Base-by-base conservation (phyloP, 768 basidiomycete species). In the Neoboletus brunneissimus region DNA sequence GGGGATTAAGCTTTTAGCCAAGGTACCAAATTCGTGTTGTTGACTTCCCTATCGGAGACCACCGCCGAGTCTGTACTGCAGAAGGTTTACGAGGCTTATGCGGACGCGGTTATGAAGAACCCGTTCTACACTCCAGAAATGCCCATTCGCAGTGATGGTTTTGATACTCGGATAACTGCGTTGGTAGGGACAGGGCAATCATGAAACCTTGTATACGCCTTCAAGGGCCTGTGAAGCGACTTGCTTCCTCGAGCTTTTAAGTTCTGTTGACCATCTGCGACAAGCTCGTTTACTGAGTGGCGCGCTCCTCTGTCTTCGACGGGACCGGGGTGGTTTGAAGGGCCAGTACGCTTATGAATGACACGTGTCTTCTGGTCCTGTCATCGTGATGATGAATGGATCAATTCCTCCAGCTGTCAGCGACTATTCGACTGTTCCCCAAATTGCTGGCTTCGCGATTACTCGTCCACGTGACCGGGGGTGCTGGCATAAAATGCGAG, bases 101-200 rank as follows among this genome's bases (percentile, higher is more conserved):
- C 95, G 0, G 97, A 98, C 67, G 86, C 90, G 1, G 94, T 94
- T 53, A 96, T 98, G 92, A 98, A 98, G 79, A 98, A 98, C 67
- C 97, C 97, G 1, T 99, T 99, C 73, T 94, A 98, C 72, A 96
- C 94, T 6, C 91, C 90, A n/a, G 97, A 98, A 71, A 99, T 98
- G 96, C 97, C 97, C 2, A 94, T 98, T 61, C 84, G 97, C 46
- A 93, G 80, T 43, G 91, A 94, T 63, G 85, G 83, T 18, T 98
- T 98, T 67, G 96, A 98, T 66, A 74, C 74, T 53, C 81, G 85
- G 44, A 84, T 91, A 50, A 75, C 79, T 11, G 68, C 81, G 9
- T 73, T 92, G 46, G 79, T 89, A 64, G 85, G 84, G 13, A 74
- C 55, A 29, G 71, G 74, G 23, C 58, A 65, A 62, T 51, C 57